Evolutionary conservation across 768 basidiomycete genomes (phyloP), one percentile per base, ranked within the genome.

Genomic region (Pulveroboletus sp.): DNA sequence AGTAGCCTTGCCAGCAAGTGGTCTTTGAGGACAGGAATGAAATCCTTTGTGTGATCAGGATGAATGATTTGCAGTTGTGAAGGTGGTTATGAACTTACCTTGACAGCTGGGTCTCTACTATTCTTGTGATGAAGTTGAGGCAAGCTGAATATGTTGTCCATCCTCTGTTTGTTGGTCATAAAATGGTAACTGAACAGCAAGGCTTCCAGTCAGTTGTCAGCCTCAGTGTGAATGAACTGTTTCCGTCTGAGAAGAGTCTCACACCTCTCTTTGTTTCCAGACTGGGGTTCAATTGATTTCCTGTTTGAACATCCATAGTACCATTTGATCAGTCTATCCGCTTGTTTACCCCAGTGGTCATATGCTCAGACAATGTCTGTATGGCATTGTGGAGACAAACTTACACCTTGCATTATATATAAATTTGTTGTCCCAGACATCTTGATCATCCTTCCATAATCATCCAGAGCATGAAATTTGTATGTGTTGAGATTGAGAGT

Each of bases 271-370:
- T 58, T 53, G 13, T 9, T 55, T 5, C 31, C 50, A 10, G 55
- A 37, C 22, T 44, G 34, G 9, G 6, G 40, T 16, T 35, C 14
- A 5, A 44, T 1, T 5, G 22, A 29, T 13, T 51, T 51, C 47
- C 63, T 64, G 47, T 60, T 68, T 7, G 62, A 61, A 2, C 56
- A 49, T 1, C 36, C 29, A 41, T 70, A 66, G 13, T 56, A 55
- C 11, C 40, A 22, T 47, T 73, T 73, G 7, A 69, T 54, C 1
- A 43, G 9, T 11, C 14, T n/a, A 24, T 49, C 41, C 7, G 42
- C 48, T 16, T 9, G 12, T 37, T 49, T 27, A 4, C 35, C 48
- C 48, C 37, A 2, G 14, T 8, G 23, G 16, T 6, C 2, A 20
- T 13, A 19, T 20, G 11, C 36, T 37, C n/a, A 3, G n/a, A 16